phyloP scores from a whole-genome alignment of 1,284 basidiomycete genomes.

The Earliella scabrosa region DNA sequence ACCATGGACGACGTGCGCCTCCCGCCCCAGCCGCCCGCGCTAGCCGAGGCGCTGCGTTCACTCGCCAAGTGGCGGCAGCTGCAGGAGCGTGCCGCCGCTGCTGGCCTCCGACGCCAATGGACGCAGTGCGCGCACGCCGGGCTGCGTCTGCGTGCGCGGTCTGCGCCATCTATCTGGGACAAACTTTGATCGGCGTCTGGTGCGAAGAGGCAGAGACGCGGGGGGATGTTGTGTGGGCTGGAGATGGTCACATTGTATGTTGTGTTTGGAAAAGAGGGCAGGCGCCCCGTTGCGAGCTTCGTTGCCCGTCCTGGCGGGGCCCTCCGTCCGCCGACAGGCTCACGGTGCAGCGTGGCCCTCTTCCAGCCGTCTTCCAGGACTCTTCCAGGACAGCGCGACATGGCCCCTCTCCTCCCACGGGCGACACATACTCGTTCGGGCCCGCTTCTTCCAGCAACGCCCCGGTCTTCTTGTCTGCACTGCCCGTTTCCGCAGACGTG shows the following conservation, averaged over 20 bases:
- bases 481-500: conserved; percentile 23
- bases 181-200: neutral
- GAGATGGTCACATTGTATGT: conserved; percentile 29
- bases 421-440: conserved; percentile 27
- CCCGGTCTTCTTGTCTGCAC: conserved; percentile 22
- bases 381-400: neutral
- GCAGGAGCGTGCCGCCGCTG: no score
- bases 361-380: conserved; percentile 10
- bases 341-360: conserved; percentile 20
- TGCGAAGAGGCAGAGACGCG: neutral
- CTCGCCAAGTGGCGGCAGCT: no score
- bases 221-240: conserved; percentile 23
- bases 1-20: conserved; percentile 16
- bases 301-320: neutral
- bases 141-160: no score
- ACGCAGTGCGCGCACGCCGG: no score
- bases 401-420: conserved; percentile 18
- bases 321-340: neutral
- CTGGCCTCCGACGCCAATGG: no score
- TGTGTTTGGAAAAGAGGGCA: conserved; percentile 21
- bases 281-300: conserved; percentile 1
- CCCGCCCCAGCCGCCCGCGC: conserved; percentile 5
- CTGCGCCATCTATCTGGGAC: no score
- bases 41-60: neutral
- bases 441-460: conserved; percentile 25